Conservation (phyloP, 495 filamentous ascomycete species). For the Lophiostoma macrostomum region DNA sequence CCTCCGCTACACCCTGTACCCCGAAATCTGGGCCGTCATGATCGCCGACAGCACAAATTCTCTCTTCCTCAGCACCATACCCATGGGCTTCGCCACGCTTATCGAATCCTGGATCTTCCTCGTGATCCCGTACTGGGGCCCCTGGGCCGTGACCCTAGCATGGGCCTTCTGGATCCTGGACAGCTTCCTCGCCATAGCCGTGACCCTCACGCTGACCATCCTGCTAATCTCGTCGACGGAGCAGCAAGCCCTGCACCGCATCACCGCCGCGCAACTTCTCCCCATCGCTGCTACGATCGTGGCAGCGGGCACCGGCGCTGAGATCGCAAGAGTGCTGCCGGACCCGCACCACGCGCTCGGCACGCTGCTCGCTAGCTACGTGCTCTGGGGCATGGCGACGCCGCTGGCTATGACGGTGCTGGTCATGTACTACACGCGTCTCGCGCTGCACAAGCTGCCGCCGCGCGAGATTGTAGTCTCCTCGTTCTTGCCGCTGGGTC, state of each 20-base stretch:
- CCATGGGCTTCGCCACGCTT: conserved; percentile 63
- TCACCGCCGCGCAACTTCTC: conserved; percentile 61
- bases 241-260: conserved; percentile 47
- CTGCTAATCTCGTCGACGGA: conserved; percentile 45
- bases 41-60: conserved; percentile 56
- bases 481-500: conserved; percentile 62
- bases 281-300: conserved; percentile 62
- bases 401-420: conserved; percentile 56
- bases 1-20: conserved; percentile 58
- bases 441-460: conserved; percentile 59
- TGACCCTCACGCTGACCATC: conserved; percentile 54
- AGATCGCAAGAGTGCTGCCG: conserved; percentile 54
- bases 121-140: conserved; percentile 56
- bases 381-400: conserved; percentile 60
- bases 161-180: conserved; percentile 61
- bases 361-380: conserved; percentile 55
- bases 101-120: conserved; percentile 56
- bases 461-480: conserved; percentile 60
- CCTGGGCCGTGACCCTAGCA: conserved; percentile 44
- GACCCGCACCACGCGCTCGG: conserved; percentile 55
- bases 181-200: conserved; percentile 50
- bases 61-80: conserved; percentile 61
- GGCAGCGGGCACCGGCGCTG: conserved; percentile 54
- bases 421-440: conserved; percentile 61
- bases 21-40: conserved; percentile 58